phyloP scores from a whole-genome alignment of 1,139 yeast genomes.

The Meyerozyma guilliermondii region DNA sequence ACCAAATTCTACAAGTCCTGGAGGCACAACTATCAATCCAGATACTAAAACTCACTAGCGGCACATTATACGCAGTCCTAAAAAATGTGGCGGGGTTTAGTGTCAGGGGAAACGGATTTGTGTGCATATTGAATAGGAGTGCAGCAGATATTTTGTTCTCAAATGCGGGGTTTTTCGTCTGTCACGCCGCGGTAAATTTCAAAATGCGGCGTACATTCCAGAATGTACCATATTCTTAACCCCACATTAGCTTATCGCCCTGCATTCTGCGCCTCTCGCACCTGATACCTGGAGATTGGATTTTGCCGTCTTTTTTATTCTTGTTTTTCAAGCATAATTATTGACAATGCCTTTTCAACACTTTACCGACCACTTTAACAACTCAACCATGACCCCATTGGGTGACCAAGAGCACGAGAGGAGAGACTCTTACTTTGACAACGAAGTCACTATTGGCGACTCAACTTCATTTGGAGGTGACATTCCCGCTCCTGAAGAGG shows the following conservation, averaged over 20 bases:
- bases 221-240: neutral
- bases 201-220: neutral
- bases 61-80: neutral
- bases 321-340: neutral
- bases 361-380: slow-evolving; percentile 13
- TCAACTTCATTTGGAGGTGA: slow-evolving; percentile 5
- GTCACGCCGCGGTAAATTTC: neutral
- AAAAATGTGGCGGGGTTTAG: neutral
- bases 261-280: neutral
- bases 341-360: slow-evolving; percentile 12
- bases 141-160: neutral
- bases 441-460: slow-evolving; percentile 1
- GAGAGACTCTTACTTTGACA: slow-evolving; percentile 9
- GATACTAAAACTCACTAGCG: neutral
- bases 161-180: neutral
- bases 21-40: neutral
- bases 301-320: neutral
- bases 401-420: slow-evolving; percentile 5
- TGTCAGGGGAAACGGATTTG: neutral
- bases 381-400: slow-evolving; percentile 13
- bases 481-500: neutral
- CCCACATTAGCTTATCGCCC: slow-evolving; percentile 1
- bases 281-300: neutral
- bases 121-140: neutral
- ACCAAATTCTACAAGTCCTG: neutral